Percentiles rank a stretch among this genome's conserved stretches.
phyloP scores from a whole-genome alignment of 2,329 filamentous ascomycete species.

The Lecanicillium sp. region DNA sequence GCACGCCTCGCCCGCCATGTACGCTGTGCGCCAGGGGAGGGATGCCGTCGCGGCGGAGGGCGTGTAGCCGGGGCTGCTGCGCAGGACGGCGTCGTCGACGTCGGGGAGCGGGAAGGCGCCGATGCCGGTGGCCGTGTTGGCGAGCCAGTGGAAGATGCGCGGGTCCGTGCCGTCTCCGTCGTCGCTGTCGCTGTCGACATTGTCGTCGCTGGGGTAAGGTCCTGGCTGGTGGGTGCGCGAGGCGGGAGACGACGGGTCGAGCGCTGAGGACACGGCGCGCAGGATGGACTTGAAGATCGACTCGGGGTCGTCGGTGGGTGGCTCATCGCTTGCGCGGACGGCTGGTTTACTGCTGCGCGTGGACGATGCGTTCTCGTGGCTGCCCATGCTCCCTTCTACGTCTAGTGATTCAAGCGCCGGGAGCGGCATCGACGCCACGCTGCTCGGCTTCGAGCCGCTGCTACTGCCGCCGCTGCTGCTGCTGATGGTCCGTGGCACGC shows the following conservation, averaged over 20 bases:
- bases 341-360: neutral
- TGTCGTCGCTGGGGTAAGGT: no score
- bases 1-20: conserved; percentile 66
- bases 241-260: conserved; percentile 23
- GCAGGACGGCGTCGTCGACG: conserved; percentile 48
- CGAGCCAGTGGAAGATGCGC: conserved; percentile 45
- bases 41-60: conserved; percentile 30
- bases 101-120: conserved; percentile 67
- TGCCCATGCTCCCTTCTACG: conserved; percentile 4
- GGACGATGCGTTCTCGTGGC: conserved; percentile 8
- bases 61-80: conserved; percentile 36
- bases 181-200: conserved; percentile 26
- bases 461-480: no score
- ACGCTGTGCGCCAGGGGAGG: conserved; percentile 65
- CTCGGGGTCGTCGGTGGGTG: conserved; percentile 17
- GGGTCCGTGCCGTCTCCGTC: conserved; percentile 21
- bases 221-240: neutral
- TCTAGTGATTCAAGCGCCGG: neutral
- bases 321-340: conserved; percentile 12
- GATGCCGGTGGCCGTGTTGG: conserved; percentile 45
- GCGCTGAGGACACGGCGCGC: conserved; percentile 39
- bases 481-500: neutral
- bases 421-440: conserved; percentile 10
- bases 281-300: conserved; percentile 41
- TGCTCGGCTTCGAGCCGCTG: no score